A percentile compares a stretch with the other conserved stretches of the same genome.
These are phyloP conservation scores for Candida tunisiensis DNA, from an alignment of 1,139 yeast species.

Conservation along the genomic window DNA sequence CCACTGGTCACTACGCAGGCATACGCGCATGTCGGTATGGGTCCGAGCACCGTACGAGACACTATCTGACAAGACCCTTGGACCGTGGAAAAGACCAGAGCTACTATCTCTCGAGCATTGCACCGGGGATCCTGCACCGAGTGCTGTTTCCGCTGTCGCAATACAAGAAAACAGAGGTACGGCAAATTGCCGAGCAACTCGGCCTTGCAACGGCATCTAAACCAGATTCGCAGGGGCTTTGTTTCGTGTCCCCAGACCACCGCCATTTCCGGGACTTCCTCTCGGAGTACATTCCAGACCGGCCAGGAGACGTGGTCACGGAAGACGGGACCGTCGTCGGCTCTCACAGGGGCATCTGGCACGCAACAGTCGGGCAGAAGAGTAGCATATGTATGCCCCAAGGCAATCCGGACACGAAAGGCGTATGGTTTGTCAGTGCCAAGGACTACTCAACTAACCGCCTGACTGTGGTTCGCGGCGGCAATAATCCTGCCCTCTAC, in stretches of 20 bases:
- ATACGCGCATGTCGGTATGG: constrained; percentile 14
- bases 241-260: constrained; percentile 65
- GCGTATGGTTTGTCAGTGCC: constrained; percentile 76
- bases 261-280: constrained; percentile 62
- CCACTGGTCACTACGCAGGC: constrained; percentile 86
- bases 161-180: constrained; percentile 53
- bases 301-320: constrained; percentile 65
- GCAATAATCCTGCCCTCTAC: constrained; percentile 43
- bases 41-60: constrained; percentile 21
- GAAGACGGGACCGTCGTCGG: constrained; percentile 62
- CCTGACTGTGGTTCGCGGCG: constrained; percentile 61
- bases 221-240: constrained; percentile 89
- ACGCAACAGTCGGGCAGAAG: constrained; percentile 84
- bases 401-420: constrained; percentile 55
- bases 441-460: constrained; percentile 51
- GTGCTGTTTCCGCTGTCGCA: constrained; percentile 71
- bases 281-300: constrained; percentile 51
- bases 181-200: constrained; percentile 40
- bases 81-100: constrained; percentile 72
- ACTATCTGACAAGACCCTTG: constrained; percentile 42
- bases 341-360: constrained; percentile 74
- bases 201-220: constrained; percentile 51
- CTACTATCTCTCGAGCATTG: constrained; percentile 64
- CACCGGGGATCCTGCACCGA: constrained; percentile 27
- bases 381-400: constrained; percentile 74